These are phyloP conservation scores for Coniophora puteana DNA, from an alignment of 1,284 basidiomycete species.

Conservation along the genomic window DNA sequence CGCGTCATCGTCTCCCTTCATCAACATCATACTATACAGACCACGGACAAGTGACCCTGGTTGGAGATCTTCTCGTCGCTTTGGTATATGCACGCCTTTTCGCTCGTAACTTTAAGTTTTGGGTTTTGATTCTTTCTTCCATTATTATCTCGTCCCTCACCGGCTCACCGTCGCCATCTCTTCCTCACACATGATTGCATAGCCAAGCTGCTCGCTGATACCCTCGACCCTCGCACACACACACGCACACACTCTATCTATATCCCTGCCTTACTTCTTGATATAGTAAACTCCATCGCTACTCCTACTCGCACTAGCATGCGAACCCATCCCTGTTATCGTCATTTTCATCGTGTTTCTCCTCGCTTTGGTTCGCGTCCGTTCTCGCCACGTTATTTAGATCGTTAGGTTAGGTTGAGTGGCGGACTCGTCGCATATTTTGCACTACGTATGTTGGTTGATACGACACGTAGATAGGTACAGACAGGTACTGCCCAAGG, in stretches of 20 bases:
- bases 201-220: neutral
- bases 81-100: constrained; percentile 1
- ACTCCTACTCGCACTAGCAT: too few species aligned
- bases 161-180: neutral
- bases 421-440: too few species aligned
- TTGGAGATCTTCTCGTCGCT: constrained; percentile 14
- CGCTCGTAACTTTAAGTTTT: constrained; percentile 9
- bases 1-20: constrained; percentile 5
- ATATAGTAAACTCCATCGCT: too few species aligned
- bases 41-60: too few species aligned
- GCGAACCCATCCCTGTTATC: too few species aligned
- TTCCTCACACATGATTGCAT: neutral
- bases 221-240: neutral
- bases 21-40: constrained; percentile 14
- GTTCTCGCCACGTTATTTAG: too few species aligned
- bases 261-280: constrained; percentile 5
- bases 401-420: too few species aligned
- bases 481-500: too few species aligned
- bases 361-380: too few species aligned
- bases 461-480: too few species aligned
- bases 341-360: neutral
- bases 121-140: constrained; percentile 20
- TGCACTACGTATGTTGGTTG: too few species aligned
- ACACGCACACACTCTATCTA: constrained; percentile 10
- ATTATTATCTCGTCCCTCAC: constrained; percentile 6